Evolutionary conservation across 2,329 filamentous ascomycete genomes (phyloP).

Genomic region (Didymella exigua): DNA sequence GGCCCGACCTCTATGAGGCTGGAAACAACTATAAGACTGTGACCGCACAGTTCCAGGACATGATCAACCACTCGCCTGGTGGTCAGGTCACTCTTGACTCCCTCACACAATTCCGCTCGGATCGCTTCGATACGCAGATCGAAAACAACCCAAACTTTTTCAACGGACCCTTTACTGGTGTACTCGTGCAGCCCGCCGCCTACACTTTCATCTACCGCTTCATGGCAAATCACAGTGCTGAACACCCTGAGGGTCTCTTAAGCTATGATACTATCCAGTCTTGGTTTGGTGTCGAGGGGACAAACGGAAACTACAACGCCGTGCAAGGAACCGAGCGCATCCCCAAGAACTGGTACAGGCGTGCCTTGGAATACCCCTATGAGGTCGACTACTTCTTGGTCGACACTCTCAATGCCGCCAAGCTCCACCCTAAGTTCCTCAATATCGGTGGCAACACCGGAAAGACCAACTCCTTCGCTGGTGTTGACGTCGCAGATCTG

Average conservation of each 20-base stretch:
- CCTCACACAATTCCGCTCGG: conserved; percentile 25
- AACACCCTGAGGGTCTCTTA: conserved; percentile 22
- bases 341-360: conserved; percentile 31
- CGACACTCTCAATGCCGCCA: conserved; percentile 24
- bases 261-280: conserved; percentile 27
- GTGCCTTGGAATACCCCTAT: conserved; percentile 30
- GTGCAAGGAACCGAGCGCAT: conserved; percentile 28
- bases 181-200: conserved; percentile 34
- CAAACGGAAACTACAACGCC: conserved; percentile 22
- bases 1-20: conserved; percentile 28
- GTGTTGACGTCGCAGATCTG: conserved; percentile 22
- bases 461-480: conserved; percentile 29
- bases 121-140: conserved; percentile 28
- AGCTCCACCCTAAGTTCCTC: conserved; percentile 32
- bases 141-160: conserved; percentile 29
- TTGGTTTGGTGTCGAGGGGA: conserved; percentile 30
- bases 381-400: conserved; percentile 28
- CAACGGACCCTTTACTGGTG: conserved; percentile 30
- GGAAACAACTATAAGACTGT: conserved; percentile 33
- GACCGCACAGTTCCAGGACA: conserved; percentile 26
- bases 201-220: conserved; percentile 37
- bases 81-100: conserved; percentile 30
- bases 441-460: conserved; percentile 32
- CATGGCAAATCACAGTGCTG: conserved; percentile 33
- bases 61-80: conserved; percentile 29